Evolutionary conservation across 352 stramenopile genomes (phyloP).

Genomic region (Phytopythium mirpurense): DNA sequence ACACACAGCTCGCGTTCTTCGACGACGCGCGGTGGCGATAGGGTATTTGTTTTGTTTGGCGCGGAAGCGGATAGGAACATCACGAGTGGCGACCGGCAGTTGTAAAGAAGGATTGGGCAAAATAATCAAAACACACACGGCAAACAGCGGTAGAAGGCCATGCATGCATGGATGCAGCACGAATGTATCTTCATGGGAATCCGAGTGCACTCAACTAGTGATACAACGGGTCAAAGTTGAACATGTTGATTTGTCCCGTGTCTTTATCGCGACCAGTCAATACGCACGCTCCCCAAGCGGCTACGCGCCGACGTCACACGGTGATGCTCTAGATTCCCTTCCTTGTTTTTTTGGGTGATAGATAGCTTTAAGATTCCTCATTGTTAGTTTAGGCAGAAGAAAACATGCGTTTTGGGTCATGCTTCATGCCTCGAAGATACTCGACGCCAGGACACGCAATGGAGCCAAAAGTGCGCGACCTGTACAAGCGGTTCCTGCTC

Average conservation of each 20-base stretch:
- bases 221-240: background rate
- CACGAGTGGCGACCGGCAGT: slow-evolving; percentile 8
- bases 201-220: background rate
- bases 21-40: slow-evolving; percentile 4
- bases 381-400: no score
- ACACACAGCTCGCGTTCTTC: slow-evolving; percentile 5
- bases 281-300: background rate
- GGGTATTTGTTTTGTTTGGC: slow-evolving; percentile 10
- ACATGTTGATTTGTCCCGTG: background rate
- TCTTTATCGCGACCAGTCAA: background rate
- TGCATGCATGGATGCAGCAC: no score
- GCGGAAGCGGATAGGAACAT: slow-evolving; percentile 4
- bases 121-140: slow-evolving; percentile 6
- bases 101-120: slow-evolving; percentile 11
- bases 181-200: no score
- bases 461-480: slow-evolving; percentile 91
- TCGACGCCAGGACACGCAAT: slow-evolving; percentile 39
- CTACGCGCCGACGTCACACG: background rate
- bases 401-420: background rate
- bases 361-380: background rate
- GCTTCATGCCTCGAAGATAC: no score
- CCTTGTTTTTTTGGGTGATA: no score
- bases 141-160: background rate
- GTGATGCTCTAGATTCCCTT: background rate
- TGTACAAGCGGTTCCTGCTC: slow-evolving; percentile 94